Percentiles rank a stretch among this genome's conserved stretches.
phyloP scores from a whole-genome alignment of 2,329 filamentous ascomycete genomes.

The Beauveria asiatica region DNA sequence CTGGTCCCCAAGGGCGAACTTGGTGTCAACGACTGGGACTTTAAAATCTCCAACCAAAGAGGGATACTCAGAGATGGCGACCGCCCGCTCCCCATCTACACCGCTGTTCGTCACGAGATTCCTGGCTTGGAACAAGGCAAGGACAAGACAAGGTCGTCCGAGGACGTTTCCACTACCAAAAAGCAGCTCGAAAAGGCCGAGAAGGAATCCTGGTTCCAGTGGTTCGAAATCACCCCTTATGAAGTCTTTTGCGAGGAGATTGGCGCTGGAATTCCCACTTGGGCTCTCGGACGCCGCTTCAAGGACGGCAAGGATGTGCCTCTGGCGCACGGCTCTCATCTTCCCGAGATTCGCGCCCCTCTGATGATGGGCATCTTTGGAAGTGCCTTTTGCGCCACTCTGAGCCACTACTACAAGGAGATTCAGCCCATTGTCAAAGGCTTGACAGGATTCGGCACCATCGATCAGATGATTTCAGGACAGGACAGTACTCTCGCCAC shows the following conservation, averaged over 20 bases:
- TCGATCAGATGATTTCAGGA: slow-evolving; percentile 77
- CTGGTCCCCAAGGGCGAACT: slow-evolving; percentile 74
- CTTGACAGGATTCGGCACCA: slow-evolving; percentile 62
- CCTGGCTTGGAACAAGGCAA: slow-evolving; percentile 45
- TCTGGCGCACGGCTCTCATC: slow-evolving; percentile 55
- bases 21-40: slow-evolving; percentile 64
- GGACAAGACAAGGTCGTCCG: slow-evolving; percentile 19
- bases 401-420: slow-evolving; percentile 94
- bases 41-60: slow-evolving; percentile 85
- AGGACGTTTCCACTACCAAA: slow-evolving; percentile 31
- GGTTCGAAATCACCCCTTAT: slow-evolving; percentile 93
- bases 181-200: slow-evolving; percentile 43
- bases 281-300: slow-evolving; percentile 82
- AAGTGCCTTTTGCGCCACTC: slow-evolving; percentile 88
- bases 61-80: slow-evolving; percentile 67
- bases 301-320: slow-evolving; percentile 48
- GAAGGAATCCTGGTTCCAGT: slow-evolving; percentile 86
- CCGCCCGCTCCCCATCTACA: slow-evolving; percentile 88
- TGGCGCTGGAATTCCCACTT: slow-evolving; percentile 84
- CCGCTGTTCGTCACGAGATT: slow-evolving; percentile 91
- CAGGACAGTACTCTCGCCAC: slow-evolving; percentile 79
- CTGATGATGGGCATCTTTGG: slow-evolving; percentile 92
- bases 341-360: slow-evolving; percentile 78
- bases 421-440: slow-evolving; percentile 73
- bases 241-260: slow-evolving; percentile 95